A percentile compares a stretch with the other conserved stretches of the same genome.
These are phyloP conservation scores for Meripilus lineatus DNA, from an alignment of 1,284 basidiomycete species.

Conservation along the genomic window DNA sequence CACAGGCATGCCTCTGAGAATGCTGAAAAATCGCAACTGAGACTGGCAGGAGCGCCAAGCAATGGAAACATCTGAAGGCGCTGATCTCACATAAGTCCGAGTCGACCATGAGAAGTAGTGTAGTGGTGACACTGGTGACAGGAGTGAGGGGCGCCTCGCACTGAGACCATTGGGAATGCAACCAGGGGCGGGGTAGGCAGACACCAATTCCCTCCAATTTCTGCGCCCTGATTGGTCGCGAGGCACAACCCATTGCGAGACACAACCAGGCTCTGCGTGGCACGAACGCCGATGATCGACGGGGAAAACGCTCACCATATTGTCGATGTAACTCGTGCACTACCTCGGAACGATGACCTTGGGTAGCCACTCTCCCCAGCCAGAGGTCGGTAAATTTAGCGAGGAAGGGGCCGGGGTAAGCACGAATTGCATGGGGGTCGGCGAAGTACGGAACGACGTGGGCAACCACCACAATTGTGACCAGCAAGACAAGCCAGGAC, in stretches of 20 bases:
- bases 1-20: too few relatives aligned
- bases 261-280: neutral
- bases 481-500: constrained; percentile 18
- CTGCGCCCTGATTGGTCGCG: too few relatives aligned
- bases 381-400: constrained; percentile 78
- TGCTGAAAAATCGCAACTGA: too few relatives aligned
- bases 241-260: too few relatives aligned
- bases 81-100: too few relatives aligned
- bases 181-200: neutral
- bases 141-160: too few relatives aligned
- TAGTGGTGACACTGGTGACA: too few relatives aligned
- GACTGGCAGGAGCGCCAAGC: too few relatives aligned
- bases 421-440: constrained; percentile 55
- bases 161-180: neutral
- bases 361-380: constrained; percentile 62
- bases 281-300: neutral
- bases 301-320: constrained; percentile 48
- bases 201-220: too few relatives aligned
- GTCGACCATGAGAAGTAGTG: too few relatives aligned
- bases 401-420: constrained; percentile 69
- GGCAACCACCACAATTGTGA: constrained; percentile 33
- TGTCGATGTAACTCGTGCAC: constrained; percentile 76
- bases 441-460: constrained; percentile 56
- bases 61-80: too few relatives aligned
- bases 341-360: constrained; percentile 71